Evolutionary conservation across 2,329 filamentous ascomycete genomes (phyloP).

Genomic region (Lojkania enalia): DNA sequence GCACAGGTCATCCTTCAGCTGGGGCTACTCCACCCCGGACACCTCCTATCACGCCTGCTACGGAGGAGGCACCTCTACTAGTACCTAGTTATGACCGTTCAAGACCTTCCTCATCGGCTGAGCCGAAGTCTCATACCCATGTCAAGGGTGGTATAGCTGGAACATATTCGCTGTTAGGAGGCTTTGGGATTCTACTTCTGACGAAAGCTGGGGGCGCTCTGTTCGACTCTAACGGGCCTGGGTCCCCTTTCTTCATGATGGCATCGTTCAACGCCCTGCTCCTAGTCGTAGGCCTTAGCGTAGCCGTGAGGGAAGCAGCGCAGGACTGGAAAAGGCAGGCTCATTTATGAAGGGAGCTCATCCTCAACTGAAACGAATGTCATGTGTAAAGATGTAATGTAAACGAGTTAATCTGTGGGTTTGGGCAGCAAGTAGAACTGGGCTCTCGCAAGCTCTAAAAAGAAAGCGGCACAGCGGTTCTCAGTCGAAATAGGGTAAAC

Average conservation of each 20-base stretch:
- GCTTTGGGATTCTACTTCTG: conserved; percentile 83
- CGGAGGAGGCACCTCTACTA: conserved; percentile 36
- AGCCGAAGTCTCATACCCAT: conserved; percentile 48
- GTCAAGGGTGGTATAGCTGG: conserved; percentile 95
- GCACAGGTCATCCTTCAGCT: conserved; percentile 34
- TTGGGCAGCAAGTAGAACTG: too few relatives aligned
- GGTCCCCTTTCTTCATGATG: conserved; percentile 94
- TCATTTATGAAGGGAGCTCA: too few relatives aligned
- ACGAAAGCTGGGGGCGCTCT: conserved; percentile 88
- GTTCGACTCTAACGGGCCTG: conserved; percentile 74
- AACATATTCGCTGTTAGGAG: conserved; percentile 89
- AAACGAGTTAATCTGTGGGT: too few relatives aligned
- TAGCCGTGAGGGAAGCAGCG: conserved; percentile 16
- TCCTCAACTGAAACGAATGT: too few relatives aligned
- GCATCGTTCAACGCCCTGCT: conserved; percentile 80
- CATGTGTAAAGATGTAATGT: too few relatives aligned
- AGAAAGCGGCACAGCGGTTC: too few relatives aligned
- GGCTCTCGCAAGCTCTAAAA: too few relatives aligned
- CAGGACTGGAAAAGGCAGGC: conserved; percentile 5
- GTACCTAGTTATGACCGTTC: conserved; percentile 20
- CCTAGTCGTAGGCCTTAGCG: conserved; percentile 52
- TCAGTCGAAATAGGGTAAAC: too few relatives aligned
- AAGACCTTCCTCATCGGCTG: conserved; percentile 11
- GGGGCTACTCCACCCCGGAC: conserved; percentile 39
- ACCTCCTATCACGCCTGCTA: conserved; percentile 30